Evolutionary conservation across 2,329 filamentous ascomycete genomes (phyloP), one percentile per base, ranked within the genome.

Genomic region (Sarocladium kiliense): DNA sequence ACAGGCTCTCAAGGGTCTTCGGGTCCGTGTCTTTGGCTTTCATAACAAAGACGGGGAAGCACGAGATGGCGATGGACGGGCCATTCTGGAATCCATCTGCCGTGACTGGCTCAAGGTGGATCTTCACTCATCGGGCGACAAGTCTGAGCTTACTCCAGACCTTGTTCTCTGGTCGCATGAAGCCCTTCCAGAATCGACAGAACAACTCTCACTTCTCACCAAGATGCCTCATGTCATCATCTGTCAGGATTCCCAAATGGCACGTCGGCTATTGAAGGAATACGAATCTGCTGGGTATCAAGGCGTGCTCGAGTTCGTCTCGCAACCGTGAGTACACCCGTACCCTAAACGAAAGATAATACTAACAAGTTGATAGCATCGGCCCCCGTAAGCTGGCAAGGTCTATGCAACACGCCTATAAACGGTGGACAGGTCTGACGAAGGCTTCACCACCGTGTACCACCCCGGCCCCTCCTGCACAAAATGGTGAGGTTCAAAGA

Each of bases 361-460:
- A 14, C 54, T 56, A 36, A 56, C 47, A 32, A 12, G 16, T 12
- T 16, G 18, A 11, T 47, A 72, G 69, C 2, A 60, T 69, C 3
- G 71, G 71, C 0, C 69, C 71, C 5, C 68, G 68, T 18, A 73
- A 72, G 55, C 61, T 73, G 12, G 68, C 67, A 6, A 64, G 66
- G 16, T 59, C 65, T 2, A 59, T 71, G 23, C 54, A 60, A 18
- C 59, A 60, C 19, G 62, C 60, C 7, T 64, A 63, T 37, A 59
- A 56, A 19, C 55, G 62, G 26, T 66, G 63, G 63, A 64, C 57
- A 55, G 53, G 55, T 12, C 50, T 53, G 21, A 53, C 56, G 18
- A 58, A 59, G 25, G 18, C 23, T 3, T 16, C 53, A 34, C 30
- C 26, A 11, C 19, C 44, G 9, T 37, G 27, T 18, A 16, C 30